Evolutionary conservation across 345 rosid species (phyloP).

Genomic region (Microthlaspi erraticum): DNA sequence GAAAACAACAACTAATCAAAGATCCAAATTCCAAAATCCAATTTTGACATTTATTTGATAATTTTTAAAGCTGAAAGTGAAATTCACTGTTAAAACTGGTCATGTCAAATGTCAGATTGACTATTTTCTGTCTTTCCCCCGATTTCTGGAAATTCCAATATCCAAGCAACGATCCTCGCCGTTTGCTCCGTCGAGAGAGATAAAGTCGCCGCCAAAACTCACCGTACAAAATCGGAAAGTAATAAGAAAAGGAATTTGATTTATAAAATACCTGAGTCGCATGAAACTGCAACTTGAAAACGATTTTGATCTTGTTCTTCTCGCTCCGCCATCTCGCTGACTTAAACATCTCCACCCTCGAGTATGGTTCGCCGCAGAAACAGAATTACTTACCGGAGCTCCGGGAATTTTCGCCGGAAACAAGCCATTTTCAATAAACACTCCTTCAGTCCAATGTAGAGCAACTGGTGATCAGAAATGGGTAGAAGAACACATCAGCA

Average conservation of each 20-base stretch:
- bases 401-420: slow-evolving; percentile 36
- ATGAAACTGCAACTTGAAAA: slow-evolving; percentile 86
- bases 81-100: slow-evolving; percentile 20
- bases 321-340: slow-evolving; percentile 83
- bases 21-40: slow-evolving; percentile 15
- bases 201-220: background rate
- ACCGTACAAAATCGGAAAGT: background rate
- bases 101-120: slow-evolving; percentile 40
- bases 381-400: slow-evolving; percentile 42
- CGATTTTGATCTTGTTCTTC: slow-evolving; percentile 81
- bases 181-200: background rate
- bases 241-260: background rate
- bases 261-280: slow-evolving; percentile 76
- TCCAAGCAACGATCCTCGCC: slow-evolving; percentile 13
- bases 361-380: slow-evolving; percentile 16
- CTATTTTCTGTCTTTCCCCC: background rate
- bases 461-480: background rate
- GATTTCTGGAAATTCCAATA: slow-evolving; percentile 1
- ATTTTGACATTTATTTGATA: background rate
- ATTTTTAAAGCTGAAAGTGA: background rate
- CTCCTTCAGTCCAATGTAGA: slow-evolving; percentile 43
- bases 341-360: slow-evolving; percentile 70
- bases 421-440: slow-evolving; percentile 39
- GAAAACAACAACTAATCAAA: slow-evolving; percentile 26
- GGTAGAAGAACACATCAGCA: background rate